Conservation (phyloP, 495 filamentous ascomycete genomes). For the Neurospora sp. region DNA sequence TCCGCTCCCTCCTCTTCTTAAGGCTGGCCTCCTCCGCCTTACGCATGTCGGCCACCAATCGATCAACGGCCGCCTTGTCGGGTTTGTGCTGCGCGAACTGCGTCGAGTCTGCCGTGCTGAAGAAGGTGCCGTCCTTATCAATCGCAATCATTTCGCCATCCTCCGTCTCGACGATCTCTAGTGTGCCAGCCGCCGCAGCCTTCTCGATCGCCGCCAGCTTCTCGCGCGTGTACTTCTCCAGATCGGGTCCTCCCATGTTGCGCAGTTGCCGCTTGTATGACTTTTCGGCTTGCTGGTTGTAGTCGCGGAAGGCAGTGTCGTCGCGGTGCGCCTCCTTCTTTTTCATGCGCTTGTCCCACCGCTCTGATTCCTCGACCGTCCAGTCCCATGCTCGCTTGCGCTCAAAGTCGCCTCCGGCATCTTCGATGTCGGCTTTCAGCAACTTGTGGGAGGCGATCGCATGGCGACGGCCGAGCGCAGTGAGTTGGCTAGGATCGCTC, state of each 20-base stretch:
- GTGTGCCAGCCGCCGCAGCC: conserved; percentile 65
- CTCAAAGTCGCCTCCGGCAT: conserved; percentile 84
- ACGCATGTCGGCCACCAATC: conserved; percentile 72
- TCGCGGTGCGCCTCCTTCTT: conserved; percentile 80
- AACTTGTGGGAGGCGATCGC: conserved; percentile 87
- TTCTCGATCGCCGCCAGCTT: conserved; percentile 77
- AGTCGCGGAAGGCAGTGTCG: conserved; percentile 85
- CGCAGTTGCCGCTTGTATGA: conserved; percentile 87
- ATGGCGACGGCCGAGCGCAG: conserved; percentile 64
- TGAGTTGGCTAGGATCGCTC: conserved; percentile 62
- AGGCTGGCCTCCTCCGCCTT: conserved; percentile 81
- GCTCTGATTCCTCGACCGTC: conserved; percentile 87
- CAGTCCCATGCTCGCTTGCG: conserved; percentile 98
- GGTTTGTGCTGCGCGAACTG: conserved; percentile 80
- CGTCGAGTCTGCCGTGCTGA: conserved; percentile 72
- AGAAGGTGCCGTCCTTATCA: conserved; percentile 83
- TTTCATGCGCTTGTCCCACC: conserved; percentile 80
- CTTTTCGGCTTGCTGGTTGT: conserved; percentile 74
- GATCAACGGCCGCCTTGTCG: conserved; percentile 80
- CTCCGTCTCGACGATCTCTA: conserved; percentile 88
- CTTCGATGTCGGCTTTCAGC: conserved; percentile 80
- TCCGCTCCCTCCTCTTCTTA: conserved; percentile 73
- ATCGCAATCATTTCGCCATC: conserved; percentile 91
- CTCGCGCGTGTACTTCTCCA: conserved; percentile 73
- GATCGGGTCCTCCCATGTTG: conserved; percentile 53